Base-by-base conservation (phyloP, 1,284 basidiomycete species). In the Cryptococcus hybrid region DNA sequence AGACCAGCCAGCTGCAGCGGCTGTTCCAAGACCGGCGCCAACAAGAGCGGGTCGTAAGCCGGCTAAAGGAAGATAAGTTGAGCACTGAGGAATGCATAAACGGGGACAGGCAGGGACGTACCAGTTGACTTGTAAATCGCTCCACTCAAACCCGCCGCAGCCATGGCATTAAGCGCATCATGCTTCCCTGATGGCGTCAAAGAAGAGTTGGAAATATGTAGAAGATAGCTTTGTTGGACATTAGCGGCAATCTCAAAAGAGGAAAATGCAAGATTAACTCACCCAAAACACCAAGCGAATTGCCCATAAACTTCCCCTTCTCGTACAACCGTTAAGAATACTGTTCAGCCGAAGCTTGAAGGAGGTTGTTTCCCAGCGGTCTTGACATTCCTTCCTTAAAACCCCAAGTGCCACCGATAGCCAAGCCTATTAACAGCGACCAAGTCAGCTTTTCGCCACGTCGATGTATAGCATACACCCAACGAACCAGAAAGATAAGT, bases 241-340 rank as follows among this genome's bases (percentile, higher is more conserved):
- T 30, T 30, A 30, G 30, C 2, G 30, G 30, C 3, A 30, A 30
- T 30, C 2, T 30, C 30, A 30, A 30, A 30, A 30, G 30, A 47
- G 37, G 37, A 49, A 38, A 18, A 47, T 15, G 15, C 50, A 35
- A 5, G 8, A 30, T 30, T 30, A 38, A 75, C 81, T 63, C 70
- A 96, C 94, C 95, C 65, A 99, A 82, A 62, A 98, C 90, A 78
- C 96, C 96, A 74, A 94, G 91, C 73, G 92, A 97, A 83, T 99
- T 99, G 71, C 94, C 96, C 78, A 97, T 88, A 80, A 97, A 53
- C 90, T 94, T 47, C 96, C 96, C 80, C 96, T 85, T 79, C 95
- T 84, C 61, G 95, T 98, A 75, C 97, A 87, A 75, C 92, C 89
- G 83, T 99, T 99, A 68, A 99, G 84, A 59, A 99, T 82, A 69